A percentile compares a stretch with the other conserved stretches of the same genome.
Evolutionary conservation across 371 early-diverging fungal genomes (phyloP).

Genomic region (Mortierella sp.): DNA sequence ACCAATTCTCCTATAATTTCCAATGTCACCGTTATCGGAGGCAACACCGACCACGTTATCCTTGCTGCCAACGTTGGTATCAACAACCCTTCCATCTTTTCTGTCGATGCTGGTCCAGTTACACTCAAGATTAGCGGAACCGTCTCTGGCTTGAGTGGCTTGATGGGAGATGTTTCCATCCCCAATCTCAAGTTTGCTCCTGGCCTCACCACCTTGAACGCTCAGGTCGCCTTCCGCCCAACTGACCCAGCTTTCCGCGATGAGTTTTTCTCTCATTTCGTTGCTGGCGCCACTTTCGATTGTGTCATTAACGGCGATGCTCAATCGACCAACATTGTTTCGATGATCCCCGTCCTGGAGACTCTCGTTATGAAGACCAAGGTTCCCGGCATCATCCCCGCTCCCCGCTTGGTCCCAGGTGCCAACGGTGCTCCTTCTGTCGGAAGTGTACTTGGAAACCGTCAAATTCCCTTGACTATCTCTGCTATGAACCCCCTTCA

Average conservation of each 20-base stretch:
- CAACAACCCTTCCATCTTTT: constrained; percentile 67
- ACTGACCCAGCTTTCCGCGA: constrained; percentile 59
- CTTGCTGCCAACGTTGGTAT: constrained; percentile 62
- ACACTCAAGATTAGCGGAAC: constrained; percentile 60
- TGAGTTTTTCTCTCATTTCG: constrained; percentile 61
- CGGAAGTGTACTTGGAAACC: constrained; percentile 41
- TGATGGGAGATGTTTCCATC: constrained; percentile 57
- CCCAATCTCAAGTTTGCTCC: constrained; percentile 59
- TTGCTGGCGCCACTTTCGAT: constrained; percentile 61
- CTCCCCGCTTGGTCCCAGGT: constrained; percentile 22
- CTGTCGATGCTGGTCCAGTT: constrained; percentile 64
- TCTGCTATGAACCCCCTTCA: constrained; percentile 26
- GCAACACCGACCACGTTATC: constrained; percentile 54
- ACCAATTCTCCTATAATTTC: constrained; percentile 59
- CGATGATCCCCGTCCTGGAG: constrained; percentile 58
- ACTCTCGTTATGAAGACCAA: constrained; percentile 57
- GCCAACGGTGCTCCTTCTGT: constrained; percentile 27
- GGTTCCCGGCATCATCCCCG: constrained; percentile 62
- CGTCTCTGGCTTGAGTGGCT: constrained; percentile 54
- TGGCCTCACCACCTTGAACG: constrained; percentile 58
- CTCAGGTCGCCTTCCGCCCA: constrained; percentile 61
- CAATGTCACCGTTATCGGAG: constrained; percentile 64
- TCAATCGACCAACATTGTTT: constrained; percentile 58
- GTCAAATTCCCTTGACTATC: constrained; percentile 39
- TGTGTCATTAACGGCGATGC: constrained; percentile 60